Percentiles rank a stretch among this genome's conserved stretches.
Evolutionary conservation across 768 basidiomycete species (phyloP).

Genomic region (Exidia glandulosa): DNA sequence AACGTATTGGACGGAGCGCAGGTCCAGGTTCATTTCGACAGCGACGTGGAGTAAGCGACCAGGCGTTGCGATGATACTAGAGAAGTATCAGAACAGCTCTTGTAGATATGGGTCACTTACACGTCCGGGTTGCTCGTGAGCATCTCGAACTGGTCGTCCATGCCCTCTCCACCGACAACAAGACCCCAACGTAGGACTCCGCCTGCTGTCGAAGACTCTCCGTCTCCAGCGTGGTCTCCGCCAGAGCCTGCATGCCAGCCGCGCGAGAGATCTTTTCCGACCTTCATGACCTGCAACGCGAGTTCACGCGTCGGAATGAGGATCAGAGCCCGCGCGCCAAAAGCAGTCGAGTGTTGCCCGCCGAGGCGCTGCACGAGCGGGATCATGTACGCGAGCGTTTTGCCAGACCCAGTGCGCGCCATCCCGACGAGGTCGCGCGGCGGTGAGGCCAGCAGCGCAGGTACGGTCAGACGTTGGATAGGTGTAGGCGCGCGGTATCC

Average conservation of each 20-base stretch:
- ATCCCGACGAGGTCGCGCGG: conserved; percentile 93
- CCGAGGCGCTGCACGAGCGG: conserved; percentile 82
- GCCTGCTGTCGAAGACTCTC: conserved; percentile 36
- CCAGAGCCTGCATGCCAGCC: conserved; percentile 51
- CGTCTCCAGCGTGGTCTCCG: conserved; percentile 66
- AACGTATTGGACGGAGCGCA: conserved; percentile 77
- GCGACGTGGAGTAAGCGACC: conserved; percentile 93
- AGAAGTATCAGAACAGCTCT: conserved; percentile 1
- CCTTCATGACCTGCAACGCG: conserved; percentile 85
- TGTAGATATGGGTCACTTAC: conserved; percentile 38
- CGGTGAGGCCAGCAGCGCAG: conserved; percentile 69
- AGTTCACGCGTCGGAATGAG: conserved; percentile 89
- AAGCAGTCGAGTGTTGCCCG: conserved; percentile 64
- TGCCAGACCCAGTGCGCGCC: conserved; percentile 97
- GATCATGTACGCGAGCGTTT: conserved; percentile 91
- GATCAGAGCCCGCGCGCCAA: conserved; percentile 80
- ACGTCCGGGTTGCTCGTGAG: conserved; percentile 91
- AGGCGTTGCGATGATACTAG: conserved; percentile 92
- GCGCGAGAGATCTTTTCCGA: conserved; percentile 87
- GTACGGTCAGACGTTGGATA: conserved; percentile 86
- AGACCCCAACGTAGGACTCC: conserved; percentile 78
- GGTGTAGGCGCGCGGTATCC: conserved; percentile 94
- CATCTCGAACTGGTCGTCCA: conserved; percentile 95
- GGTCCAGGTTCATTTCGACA: conserved; percentile 92
- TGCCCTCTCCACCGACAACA: conserved; percentile 87